Evolutionary conservation across 1,284 basidiomycete species (phyloP).

Genomic region (Boletus smithii): DNA sequence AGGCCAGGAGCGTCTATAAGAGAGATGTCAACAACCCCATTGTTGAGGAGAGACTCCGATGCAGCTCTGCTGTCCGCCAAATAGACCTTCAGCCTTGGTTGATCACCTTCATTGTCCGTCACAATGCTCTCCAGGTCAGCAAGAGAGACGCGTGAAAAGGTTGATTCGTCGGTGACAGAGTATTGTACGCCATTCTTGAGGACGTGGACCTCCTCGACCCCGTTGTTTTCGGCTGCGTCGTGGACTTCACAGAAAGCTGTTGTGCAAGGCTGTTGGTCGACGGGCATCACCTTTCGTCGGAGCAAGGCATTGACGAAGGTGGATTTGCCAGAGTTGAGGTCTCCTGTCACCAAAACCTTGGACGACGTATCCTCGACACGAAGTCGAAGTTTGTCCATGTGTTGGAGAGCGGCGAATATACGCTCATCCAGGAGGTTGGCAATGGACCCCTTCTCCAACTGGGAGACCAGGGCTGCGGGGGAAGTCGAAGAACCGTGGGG

Average conservation of each 20-base stretch:
- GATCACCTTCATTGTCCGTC: conserved; percentile 71
- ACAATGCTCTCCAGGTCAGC: conserved; percentile 80
- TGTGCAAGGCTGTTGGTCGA: conserved; percentile 98
- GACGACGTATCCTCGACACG: conserved; percentile 92
- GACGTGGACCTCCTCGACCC: conserved; percentile 81
- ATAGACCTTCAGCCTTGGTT: conserved; percentile 81
- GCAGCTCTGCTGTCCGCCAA: conserved; percentile 72
- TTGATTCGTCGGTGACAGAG: conserved; percentile 67
- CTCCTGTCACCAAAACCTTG: conserved; percentile 98
- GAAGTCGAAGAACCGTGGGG: conserved; percentile 65
- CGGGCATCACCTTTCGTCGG: conserved; percentile 88
- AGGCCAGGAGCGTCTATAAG: conserved; percentile 98
- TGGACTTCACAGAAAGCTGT: conserved; percentile 97
- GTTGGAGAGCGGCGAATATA: conserved; percentile 71
- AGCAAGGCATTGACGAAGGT: conserved; percentile 96
- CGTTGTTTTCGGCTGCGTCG: conserved; percentile 82
- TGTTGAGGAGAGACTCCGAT: conserved; percentile 85
- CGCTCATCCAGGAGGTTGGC: conserved; percentile 90
- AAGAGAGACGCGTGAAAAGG: conserved; percentile 70
- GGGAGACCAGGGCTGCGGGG: conserved; percentile 80
- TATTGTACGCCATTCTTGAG: conserved; percentile 72
- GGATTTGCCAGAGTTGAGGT: conserved; percentile 98
- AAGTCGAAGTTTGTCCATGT: conserved; percentile 82
- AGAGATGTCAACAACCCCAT: conserved; percentile 96
- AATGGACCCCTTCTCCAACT: conserved; percentile 90